Evolutionary conservation across 306 rosid species (phyloP).

Genomic region (Erythrophleum fordii): DNA sequence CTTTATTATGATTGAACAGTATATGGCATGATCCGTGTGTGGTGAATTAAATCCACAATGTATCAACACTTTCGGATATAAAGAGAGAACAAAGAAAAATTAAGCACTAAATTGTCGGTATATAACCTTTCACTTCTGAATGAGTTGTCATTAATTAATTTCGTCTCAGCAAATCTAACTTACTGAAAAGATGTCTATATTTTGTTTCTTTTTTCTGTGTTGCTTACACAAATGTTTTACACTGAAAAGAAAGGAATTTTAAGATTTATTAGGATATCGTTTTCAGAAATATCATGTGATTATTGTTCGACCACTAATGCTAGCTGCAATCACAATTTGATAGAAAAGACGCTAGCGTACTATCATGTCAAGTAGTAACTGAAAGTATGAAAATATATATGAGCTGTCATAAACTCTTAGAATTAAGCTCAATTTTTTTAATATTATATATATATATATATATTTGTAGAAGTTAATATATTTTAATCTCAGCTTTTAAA

Average conservation of each 20-base stretch:
- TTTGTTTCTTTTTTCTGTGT: neutral
- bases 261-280: neutral
- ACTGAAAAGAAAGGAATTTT: neutral
- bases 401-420: neutral
- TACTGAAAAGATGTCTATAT: neutral
- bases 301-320: neutral
- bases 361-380: neutral
- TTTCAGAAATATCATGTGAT: neutral
- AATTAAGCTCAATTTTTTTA: neutral
- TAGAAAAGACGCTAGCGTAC: neutral
- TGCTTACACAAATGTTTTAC: neutral
- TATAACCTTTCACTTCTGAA: neutral
- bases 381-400: neutral
- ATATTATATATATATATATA: neutral
- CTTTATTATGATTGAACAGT: no score
- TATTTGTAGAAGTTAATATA: neutral
- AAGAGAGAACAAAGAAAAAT: no score
- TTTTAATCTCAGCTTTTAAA: neutral
- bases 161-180: neutral
- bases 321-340: neutral
- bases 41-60: no score
- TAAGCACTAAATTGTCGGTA: no score
- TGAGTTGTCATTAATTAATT: neutral
- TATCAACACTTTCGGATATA: no score
- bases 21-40: no score